Base-by-base conservation (phyloP, 2,329 filamentous ascomycete genomes). In the Fusarium subglutinans region DNA sequence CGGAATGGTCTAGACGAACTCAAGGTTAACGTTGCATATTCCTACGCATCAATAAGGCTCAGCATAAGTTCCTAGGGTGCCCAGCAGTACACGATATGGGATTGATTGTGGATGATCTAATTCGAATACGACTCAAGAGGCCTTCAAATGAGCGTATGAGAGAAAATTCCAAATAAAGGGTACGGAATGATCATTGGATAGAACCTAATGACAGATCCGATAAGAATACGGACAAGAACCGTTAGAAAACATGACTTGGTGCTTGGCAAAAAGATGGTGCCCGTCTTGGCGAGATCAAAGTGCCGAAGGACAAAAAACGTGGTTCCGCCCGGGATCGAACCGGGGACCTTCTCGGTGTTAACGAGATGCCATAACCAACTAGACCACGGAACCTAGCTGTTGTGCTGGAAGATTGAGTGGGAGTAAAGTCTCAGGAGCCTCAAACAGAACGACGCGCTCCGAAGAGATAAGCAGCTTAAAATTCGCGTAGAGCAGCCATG, bases 311-410 rank as follows among this genome's bases (percentile, higher is more conserved):
- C 24, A 45, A 63, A 61, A 62, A 44, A 20, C 13, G 33, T 54
- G 63, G 58, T 66, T 66, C 63, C 48, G 63, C 63, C 63, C 63
- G 58, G 63, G 63, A 47, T 66, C 38, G 63, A 63, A 66, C 58
- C 63, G 63, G 63, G 63, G 63, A 66, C 63, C 58, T 66, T 66
- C 63, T 66, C 63, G 63, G 63, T 66, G 58, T 66, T 66, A 55
- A 66, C 63, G 63, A 65, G 63, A 65, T 65, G 63, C 47, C 63
- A 66, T 66, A 54, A 66, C 62, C 62, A 65, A 63, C 63, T 65
- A 65, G 63, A 65, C 63, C 63, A 65, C 63, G 47, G 57, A 53
- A 65, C 63, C 61, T 35, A 35, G 30, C 13, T 57, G 9, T n/a
- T 37, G 43, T 37, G 43, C 6, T 63, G 10, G 2, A 6, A 10